Percentiles rank a stretch among this genome's conserved stretches.
phyloP scores from a whole-genome alignment of 768 basidiomycete species.

The Lactarius psammicola region DNA sequence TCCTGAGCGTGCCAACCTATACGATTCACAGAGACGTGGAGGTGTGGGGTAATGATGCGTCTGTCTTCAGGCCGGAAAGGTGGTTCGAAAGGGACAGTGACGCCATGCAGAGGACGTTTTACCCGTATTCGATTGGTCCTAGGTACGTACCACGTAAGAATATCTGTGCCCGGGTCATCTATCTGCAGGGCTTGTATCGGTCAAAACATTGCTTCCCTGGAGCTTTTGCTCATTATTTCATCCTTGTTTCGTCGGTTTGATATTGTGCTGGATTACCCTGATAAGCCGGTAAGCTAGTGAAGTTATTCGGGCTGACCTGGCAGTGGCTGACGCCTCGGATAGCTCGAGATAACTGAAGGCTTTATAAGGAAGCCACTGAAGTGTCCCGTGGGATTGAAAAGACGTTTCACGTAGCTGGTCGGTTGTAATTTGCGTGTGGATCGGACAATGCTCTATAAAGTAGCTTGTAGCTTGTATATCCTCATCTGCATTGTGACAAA shows the following conservation, averaged over 20 bases:
- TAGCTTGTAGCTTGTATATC: not conserved
- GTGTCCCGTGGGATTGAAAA: constrained; percentile 71
- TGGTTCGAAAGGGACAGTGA: constrained; percentile 74
- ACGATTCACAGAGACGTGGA: constrained; percentile 71
- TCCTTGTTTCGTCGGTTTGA: constrained; percentile 76
- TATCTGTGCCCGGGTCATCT: not conserved
- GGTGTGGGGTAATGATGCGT: constrained; percentile 79
- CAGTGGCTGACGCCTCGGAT: not conserved
- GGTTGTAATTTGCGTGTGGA: not conserved
- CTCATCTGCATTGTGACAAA: not conserved
- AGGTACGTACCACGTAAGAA: constrained; percentile 43
- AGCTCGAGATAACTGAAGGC: constrained; percentile 79
- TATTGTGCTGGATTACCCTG: constrained; percentile 62
- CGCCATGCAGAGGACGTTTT: constrained; percentile 69
- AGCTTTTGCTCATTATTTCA: constrained; percentile 77
- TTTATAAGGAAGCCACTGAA: constrained; percentile 81
- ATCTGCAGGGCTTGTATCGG: constrained; percentile 73
- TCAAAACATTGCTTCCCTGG: constrained; percentile 75
- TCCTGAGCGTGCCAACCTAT: constrained; percentile 79
- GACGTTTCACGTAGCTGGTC: constrained; percentile 44
- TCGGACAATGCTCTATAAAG: not conserved
- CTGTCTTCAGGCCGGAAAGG: constrained; percentile 75
- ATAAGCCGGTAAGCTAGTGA: constrained; percentile 48
- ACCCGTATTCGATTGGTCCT: constrained; percentile 83
- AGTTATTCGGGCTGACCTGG: not conserved